Base-by-base conservation (phyloP, 1,284 basidiomycete genomes). In the Trichosporon ovoides region DNA sequence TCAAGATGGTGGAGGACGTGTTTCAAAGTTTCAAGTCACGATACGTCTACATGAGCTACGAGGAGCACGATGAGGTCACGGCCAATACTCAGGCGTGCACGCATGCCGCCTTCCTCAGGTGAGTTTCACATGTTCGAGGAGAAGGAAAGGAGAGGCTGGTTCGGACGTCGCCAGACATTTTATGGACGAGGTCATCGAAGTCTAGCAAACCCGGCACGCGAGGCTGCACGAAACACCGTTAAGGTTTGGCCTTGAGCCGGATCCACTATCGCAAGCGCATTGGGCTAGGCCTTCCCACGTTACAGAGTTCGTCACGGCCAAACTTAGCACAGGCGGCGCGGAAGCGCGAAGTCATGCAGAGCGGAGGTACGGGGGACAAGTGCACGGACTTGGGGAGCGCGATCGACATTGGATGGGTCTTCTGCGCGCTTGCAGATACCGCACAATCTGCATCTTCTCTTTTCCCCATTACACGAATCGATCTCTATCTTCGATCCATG, bases 41-140 rank as follows among this genome's bases (percentile, higher is more conserved):
- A 58, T 92, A 87, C 68, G 95, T 98, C 56, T 87, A 97, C 73
- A 81, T 98, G 55, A 88, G 86, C 31, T 98, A 97, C 78, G 90
- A 96, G 66, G 92, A 98, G 64, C 95, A 98, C 73, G 95, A 98
- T 69, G 82, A 85, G 50, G 90, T 98, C 52, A 98, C 95, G 0
- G 95, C 95, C 20, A 98, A 98, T 68, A 98, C 96, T 0, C 95
- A 98, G 78, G 95, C 95, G 0, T 93, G 96, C 19, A 98, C 93
- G 0, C 96, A 98, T 69, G 95, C 95, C 14, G 95, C 95, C 0
- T 98, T 98, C 80, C 81, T 98, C 36, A 92, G 88, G 91, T 91
- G 72, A 57, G 78, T 70, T n/a, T n/a, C n/a, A n/a, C 1, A 43
- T 11, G 16, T 13, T 6, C 28, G n/a, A 16, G 9, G 14, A 12